These are phyloP conservation scores for Oryza coarctata DNA, from an alignment of 176 grass and related monocot species.

Conservation along the genomic window DNA sequence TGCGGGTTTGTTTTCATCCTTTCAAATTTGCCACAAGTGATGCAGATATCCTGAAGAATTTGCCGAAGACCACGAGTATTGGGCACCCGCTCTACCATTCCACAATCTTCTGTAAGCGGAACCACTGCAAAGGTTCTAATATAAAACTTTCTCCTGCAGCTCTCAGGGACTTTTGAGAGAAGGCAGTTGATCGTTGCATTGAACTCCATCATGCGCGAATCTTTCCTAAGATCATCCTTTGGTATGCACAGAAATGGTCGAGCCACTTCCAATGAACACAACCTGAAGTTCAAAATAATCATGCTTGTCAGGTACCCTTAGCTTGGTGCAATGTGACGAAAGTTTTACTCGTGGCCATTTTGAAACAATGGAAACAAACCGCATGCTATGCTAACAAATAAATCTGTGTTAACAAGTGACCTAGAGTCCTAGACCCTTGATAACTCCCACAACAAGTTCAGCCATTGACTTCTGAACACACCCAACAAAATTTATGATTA, in stretches of 20 bases:
- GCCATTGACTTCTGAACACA: not conserved
- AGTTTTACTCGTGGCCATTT: not conserved
- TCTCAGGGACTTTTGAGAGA: slow-evolving; percentile 92
- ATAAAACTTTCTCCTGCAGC: slow-evolving; percentile 88
- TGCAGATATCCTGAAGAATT: slow-evolving; percentile 98
- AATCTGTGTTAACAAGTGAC: slow-evolving; percentile 1
- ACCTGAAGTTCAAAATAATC: slow-evolving; percentile 56
- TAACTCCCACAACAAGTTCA: not conserved
- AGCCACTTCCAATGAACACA: slow-evolving; percentile 70
- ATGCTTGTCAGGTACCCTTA: slow-evolving; percentile 1
- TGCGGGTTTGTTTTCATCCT: slow-evolving; percentile 67
- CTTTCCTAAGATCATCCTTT: slow-evolving; percentile 92
- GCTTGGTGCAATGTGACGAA: not conserved
- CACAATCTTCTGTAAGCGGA: slow-evolving; percentile 95
- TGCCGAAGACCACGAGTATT: slow-evolving; percentile 81
- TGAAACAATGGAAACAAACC: not conserved
- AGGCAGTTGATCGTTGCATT: slow-evolving; percentile 91
- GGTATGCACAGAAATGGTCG: slow-evolving; percentile 87
- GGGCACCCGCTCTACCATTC: slow-evolving; percentile 93
- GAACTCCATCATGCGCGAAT: slow-evolving; percentile 99
- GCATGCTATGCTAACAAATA: not conserved
- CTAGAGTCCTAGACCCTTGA: not conserved
- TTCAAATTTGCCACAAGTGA: slow-evolving; percentile 76
- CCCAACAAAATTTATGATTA: slow-evolving; percentile 8
- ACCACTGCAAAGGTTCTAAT: slow-evolving; percentile 94